Conservation (phyloP, 805 yeast species). For the Candida anglica region DNA sequence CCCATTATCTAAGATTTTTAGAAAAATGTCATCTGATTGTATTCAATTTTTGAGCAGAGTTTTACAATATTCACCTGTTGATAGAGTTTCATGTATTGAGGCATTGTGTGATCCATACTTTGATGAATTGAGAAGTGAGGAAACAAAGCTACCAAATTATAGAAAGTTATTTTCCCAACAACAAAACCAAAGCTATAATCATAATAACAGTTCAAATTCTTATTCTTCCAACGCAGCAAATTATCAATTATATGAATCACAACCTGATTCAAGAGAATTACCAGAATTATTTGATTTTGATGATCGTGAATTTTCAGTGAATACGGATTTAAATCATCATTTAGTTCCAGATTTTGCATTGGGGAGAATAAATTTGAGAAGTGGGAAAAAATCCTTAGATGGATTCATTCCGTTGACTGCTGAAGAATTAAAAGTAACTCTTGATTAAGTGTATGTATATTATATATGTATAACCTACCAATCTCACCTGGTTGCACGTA, state of each 20-base stretch:
- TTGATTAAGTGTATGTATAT: conserved; percentile 23
- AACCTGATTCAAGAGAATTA: conserved; percentile 38
- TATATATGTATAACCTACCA: too few species aligned
- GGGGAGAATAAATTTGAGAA: conserved; percentile 20
- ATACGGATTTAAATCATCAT: conserved; percentile 33
- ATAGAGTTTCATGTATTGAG: conserved; percentile 56
- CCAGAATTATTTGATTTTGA: conserved; percentile 52
- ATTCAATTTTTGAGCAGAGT: conserved; percentile 53
- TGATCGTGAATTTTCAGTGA: conserved; percentile 46
- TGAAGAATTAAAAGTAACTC: conserved; percentile 33
- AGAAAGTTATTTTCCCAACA: conserved; percentile 40
- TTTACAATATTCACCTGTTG: conserved; percentile 65
- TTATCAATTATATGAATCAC: conserved; percentile 34
- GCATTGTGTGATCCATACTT: conserved; percentile 53
- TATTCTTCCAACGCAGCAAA: conserved; percentile 36
- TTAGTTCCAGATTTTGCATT: conserved; percentile 42
- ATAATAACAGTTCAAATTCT: conserved; percentile 8
- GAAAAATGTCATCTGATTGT: conserved; percentile 49
- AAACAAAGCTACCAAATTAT: conserved; percentile 39
- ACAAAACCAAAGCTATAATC: conserved; percentile 21
- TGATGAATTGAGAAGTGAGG: conserved; percentile 43
- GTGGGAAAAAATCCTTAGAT: conserved; percentile 22
- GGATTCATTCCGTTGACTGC: conserved; percentile 37
- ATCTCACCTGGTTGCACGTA: too few species aligned
- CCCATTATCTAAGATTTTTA: conserved; percentile 65